A percentile compares a stretch with the other conserved stretches of the same genome.
These are phyloP conservation scores for Albatrellus ellisii DNA, from an alignment of 768 basidiomycete species.

Conservation along the genomic window DNA sequence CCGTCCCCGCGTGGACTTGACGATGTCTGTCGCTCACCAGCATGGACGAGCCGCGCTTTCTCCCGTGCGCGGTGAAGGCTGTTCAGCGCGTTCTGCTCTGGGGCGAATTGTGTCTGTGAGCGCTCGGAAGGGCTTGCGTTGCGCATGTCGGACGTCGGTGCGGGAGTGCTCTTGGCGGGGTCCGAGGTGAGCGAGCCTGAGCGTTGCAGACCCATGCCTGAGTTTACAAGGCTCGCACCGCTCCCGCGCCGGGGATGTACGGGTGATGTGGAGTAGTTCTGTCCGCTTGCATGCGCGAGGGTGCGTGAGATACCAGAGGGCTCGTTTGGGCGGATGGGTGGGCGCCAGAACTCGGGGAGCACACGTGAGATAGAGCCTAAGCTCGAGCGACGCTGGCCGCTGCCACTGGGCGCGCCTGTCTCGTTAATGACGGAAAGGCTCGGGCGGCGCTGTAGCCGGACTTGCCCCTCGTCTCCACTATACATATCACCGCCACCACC, in stretches of 20 bases:
- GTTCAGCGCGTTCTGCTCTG: not conserved
- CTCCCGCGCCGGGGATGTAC: not conserved
- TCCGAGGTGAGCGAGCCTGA: not conserved
- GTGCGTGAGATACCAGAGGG: constrained; percentile 3
- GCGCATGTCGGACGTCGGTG: constrained; percentile 5
- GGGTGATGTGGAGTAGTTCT: not conserved
- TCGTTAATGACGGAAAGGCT: not conserved
- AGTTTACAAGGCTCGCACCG: not conserved
- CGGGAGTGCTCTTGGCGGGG: not conserved
- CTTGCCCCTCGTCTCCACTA: not conserved
- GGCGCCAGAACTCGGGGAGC: not conserved
- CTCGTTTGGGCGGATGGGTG: not conserved
- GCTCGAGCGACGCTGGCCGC: constrained; percentile 1
- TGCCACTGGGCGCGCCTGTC: not conserved
- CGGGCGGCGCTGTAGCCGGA: constrained; percentile 2
- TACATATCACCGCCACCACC: not conserved
- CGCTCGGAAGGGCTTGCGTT: constrained; percentile 2
- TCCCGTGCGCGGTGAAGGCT: not conserved
- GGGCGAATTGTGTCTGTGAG: not conserved
- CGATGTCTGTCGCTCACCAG: constrained; percentile 3
- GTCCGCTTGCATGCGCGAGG: not conserved
- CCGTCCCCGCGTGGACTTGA: constrained; percentile 10
- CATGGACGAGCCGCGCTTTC: not conserved
- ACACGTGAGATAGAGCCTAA: constrained; percentile 1
- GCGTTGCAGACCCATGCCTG: not conserved